phyloP scores from a whole-genome alignment of 163 green algal genomes.

The Prototheca wickerhamii region DNA sequence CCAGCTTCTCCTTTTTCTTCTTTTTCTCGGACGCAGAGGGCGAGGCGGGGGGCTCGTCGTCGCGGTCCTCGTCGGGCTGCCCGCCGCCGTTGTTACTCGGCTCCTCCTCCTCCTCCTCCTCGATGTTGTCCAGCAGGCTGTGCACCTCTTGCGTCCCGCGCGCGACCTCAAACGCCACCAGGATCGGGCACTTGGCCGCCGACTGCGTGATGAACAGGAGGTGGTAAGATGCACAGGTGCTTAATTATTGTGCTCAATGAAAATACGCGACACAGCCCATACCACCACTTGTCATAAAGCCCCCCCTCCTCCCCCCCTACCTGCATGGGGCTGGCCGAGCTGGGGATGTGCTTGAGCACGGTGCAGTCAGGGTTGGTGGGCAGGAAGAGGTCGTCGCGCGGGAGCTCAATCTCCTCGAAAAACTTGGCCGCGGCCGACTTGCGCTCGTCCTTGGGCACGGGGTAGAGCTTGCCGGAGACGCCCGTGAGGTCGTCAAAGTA shows the following conservation, averaged over 20 bases:
- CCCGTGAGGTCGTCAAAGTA: conserved; percentile 81
- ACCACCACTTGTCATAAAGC: too few relatives aligned
- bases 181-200: conserved; percentile 72
- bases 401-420: conserved; percentile 19
- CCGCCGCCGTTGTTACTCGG: background rate
- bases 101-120: conserved; percentile 1
- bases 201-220: conserved; percentile 3
- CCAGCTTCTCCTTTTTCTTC: conserved; percentile 49
- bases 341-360: conserved; percentile 55
- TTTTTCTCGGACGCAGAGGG: background rate
- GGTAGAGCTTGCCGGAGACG: conserved; percentile 65
- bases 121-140: background rate
- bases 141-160: conserved; percentile 1
- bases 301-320: conserved; percentile 11
- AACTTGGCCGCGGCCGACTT: conserved; percentile 30
- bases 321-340: conserved; percentile 78
- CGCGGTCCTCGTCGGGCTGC: background rate
- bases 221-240: too few relatives aligned
- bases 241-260: too few relatives aligned
- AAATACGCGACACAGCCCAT: too few relatives aligned
- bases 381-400: conserved; percentile 78
- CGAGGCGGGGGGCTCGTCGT: background rate
- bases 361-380: conserved; percentile 70
- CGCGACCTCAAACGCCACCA: conserved; percentile 79
- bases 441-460: conserved; percentile 70